Evolutionary conservation across 1,284 basidiomycete genomes (phyloP).

Genomic region (Puccinia coronata): DNA sequence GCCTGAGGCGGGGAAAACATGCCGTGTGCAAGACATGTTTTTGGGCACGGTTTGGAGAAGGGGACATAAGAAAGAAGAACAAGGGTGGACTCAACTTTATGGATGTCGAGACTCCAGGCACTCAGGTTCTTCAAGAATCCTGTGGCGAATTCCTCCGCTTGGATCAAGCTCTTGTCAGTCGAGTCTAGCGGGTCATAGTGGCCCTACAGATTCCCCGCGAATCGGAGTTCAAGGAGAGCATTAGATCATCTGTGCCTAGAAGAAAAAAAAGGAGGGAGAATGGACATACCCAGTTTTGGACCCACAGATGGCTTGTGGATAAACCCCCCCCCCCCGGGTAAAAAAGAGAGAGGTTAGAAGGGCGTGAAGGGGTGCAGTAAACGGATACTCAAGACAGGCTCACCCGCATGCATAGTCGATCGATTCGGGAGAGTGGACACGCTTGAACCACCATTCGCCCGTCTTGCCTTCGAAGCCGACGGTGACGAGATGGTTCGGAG

Average conservation of each 20-base stretch:
- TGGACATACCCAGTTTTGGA: conserved; percentile 47
- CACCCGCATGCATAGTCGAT: conserved; percentile 53
- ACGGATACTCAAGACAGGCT: background rate
- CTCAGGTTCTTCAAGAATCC: conserved; percentile 51
- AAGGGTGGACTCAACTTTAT: conserved; percentile 37
- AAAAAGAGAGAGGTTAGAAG: background rate
- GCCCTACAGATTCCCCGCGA: conserved; percentile 43
- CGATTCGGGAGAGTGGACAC: conserved; percentile 50
- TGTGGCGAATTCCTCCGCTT: conserved; percentile 51
- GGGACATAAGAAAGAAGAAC: background rate
- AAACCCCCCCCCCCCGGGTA: too few relatives aligned
- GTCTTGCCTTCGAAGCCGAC: conserved; percentile 54
- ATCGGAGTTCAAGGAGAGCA: background rate
- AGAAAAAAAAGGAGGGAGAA: background rate
- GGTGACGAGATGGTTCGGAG: conserved; percentile 53
- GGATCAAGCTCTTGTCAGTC: conserved; percentile 48
- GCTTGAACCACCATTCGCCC: conserved; percentile 54
- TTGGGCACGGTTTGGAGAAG: too few relatives aligned
- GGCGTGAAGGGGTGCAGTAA: background rate
- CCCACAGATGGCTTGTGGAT: conserved; percentile 43
- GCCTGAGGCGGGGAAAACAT: too few relatives aligned
- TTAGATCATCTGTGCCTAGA: background rate
- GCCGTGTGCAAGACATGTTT: too few relatives aligned
- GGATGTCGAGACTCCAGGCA: conserved; percentile 45
- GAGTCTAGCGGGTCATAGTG: conserved; percentile 53